Conservation (phyloP, 192 early-diverging fungal genomes). For the Podila horticola region DNA sequence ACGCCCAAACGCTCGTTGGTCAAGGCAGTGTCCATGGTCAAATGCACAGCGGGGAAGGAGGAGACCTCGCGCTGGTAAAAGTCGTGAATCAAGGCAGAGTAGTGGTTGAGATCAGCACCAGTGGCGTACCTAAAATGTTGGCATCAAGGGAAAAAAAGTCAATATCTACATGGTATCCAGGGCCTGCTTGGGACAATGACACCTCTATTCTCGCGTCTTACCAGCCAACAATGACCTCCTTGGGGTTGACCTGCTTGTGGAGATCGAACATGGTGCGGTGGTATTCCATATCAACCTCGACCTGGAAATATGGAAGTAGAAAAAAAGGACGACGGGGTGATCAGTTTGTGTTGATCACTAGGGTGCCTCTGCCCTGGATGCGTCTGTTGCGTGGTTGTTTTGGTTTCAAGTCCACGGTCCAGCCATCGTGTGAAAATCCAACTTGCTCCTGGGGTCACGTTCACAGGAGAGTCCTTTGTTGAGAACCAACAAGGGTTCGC, state of each 20-base stretch:
- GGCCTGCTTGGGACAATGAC: too few species aligned
- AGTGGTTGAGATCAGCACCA: conserved; percentile 71
- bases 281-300: conserved; percentile 91
- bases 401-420: too few species aligned
- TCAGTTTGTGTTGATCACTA: too few species aligned
- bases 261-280: conserved; percentile 86
- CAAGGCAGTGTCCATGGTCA: conserved; percentile 89
- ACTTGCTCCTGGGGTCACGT: too few species aligned
- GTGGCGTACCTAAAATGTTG: conserved; percentile 69
- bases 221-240: conserved; percentile 96
- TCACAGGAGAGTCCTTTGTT: too few species aligned
- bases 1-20: conserved; percentile 76
- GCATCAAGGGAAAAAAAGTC: too few species aligned
- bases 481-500: too few species aligned
- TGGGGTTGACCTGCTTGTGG: conserved; percentile 88
- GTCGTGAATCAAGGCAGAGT: conserved; percentile 81
- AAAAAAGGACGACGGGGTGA: neutral
- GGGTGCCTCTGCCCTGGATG: too few species aligned
- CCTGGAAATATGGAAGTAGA: conserved; percentile 47
- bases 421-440: too few species aligned
- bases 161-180: too few species aligned
- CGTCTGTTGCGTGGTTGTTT: too few species aligned
- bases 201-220: conserved; percentile 1
- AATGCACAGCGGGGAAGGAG: conserved; percentile 81
- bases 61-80: conserved; percentile 82